These are phyloP conservation scores for Pichia phayaonensis DNA, from an alignment of 805 yeast species.

Conservation along the genomic window DNA sequence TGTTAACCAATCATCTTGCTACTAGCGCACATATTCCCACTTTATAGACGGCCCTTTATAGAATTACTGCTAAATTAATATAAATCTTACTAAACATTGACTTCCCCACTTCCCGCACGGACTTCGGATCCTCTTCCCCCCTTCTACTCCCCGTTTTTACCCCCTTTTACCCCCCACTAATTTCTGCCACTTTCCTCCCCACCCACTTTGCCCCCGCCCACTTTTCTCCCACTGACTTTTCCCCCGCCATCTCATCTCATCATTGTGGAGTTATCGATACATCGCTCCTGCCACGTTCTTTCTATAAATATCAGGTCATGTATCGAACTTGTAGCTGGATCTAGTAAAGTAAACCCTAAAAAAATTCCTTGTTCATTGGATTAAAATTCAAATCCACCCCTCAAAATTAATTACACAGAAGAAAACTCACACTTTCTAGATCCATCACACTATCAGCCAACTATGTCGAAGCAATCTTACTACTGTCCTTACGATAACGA, in stretches of 20 bases:
- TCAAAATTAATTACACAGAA: too few relatives aligned
- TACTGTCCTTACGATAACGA: constrained; percentile 13
- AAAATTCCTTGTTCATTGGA: too few relatives aligned
- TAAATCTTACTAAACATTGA: too few relatives aligned
- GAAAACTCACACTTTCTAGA: not conserved
- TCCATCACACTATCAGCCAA: not conserved
- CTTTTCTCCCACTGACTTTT: not conserved
- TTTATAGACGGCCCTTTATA: not conserved
- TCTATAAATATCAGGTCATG: not conserved
- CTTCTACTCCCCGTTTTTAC: not conserved
- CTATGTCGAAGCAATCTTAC: constrained; percentile 1
- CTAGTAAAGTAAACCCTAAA: too few relatives aligned
- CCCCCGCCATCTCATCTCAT: not conserved
- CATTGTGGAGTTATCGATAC: not conserved
- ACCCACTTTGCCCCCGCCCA: not conserved
- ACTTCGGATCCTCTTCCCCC: not conserved
- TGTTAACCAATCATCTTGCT: too few relatives aligned
- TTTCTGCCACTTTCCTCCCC: not conserved
- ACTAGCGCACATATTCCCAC: too few relatives aligned
- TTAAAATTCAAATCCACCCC: too few relatives aligned
- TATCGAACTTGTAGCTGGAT: not conserved
- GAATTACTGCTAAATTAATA: not conserved
- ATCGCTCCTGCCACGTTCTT: too few relatives aligned
- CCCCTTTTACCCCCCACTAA: not conserved
- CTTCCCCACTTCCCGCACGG: not conserved